Evolutionary conservation across 768 basidiomycete species (phyloP).

Genomic region (Melanogaster broomeanus): DNA sequence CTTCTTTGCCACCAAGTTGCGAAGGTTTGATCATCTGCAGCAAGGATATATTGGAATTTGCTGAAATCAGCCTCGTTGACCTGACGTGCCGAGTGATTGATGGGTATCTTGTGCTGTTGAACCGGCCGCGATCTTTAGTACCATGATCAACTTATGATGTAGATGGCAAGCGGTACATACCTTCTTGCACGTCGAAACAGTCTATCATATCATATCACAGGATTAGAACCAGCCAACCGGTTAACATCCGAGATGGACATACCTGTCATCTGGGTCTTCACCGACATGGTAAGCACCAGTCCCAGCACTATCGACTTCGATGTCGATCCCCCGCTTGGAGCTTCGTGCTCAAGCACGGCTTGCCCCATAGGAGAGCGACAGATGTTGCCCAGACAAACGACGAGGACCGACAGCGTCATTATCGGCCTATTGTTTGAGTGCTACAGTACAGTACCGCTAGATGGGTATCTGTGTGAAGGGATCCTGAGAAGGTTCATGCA

Average conservation of each 20-base stretch:
- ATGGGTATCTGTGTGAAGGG: neutral
- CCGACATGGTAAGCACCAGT: slow-evolving; percentile 84
- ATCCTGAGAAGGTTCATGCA: too few species aligned
- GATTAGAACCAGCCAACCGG: neutral
- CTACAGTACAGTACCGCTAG: neutral
- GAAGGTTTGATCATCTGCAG: slow-evolving; percentile 81
- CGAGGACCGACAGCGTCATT: slow-evolving; percentile 54
- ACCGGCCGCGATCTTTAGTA: too few species aligned
- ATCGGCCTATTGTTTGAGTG: slow-evolving; percentile 6
- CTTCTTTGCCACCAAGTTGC: slow-evolving; percentile 53
- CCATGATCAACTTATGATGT: slow-evolving; percentile 1
- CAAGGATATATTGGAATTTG: slow-evolving; percentile 81
- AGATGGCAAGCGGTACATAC: slow-evolving; percentile 37
- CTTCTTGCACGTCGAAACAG: slow-evolving; percentile 70
- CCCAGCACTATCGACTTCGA: slow-evolving; percentile 81
- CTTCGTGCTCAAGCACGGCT: slow-evolving; percentile 75
- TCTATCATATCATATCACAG: slow-evolving; percentile 46
- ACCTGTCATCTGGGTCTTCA: slow-evolving; percentile 85
- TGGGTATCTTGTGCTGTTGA: slow-evolving; percentile 70
- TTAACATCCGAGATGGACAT: slow-evolving; percentile 8
- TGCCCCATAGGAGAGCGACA: slow-evolving; percentile 94
- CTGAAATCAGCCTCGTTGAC: slow-evolving; percentile 66
- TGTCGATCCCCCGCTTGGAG: slow-evolving; percentile 63
- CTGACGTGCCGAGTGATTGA: slow-evolving; percentile 69
- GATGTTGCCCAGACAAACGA: slow-evolving; percentile 84